These are phyloP conservation scores for Solanum clarkiae DNA, from an alignment of 257 asterid genomes.

Conservation along the genomic window DNA sequence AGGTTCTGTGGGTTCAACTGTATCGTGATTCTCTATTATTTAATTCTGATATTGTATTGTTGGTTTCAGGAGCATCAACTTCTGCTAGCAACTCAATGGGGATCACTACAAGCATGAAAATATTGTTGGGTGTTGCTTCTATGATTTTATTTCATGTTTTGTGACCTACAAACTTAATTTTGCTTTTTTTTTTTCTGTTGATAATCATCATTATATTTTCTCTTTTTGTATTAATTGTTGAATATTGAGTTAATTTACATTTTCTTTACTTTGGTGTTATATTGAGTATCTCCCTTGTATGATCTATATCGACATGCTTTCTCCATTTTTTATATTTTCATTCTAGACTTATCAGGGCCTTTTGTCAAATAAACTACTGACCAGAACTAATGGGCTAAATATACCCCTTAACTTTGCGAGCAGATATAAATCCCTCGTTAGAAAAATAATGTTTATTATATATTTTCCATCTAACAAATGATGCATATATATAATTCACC, in stretches of 20 bases:
- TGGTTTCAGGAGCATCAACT: constrained; percentile 11
- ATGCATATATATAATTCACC: no score
- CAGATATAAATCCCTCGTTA: neutral
- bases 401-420: neutral
- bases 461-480: no score
- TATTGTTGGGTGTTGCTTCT: constrained; percentile 2
- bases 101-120: neutral
- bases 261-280: neutral
- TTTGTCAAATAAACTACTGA: neutral
- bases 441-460: no score
- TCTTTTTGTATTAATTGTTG: neutral
- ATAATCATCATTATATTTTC: neutral
- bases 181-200: neutral
- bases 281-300: neutral
- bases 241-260: neutral
- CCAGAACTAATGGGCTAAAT: neutral
- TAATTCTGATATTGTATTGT: neutral
- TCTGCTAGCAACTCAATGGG: neutral
- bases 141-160: neutral
- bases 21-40: neutral
- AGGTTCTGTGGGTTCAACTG: neutral
- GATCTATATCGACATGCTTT: neutral
- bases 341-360: neutral
- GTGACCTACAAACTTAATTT: neutral
- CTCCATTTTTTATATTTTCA: neutral